Conservation (phyloP, 108 stramenopile genomes). For the Discostella pseudostelligera region DNA sequence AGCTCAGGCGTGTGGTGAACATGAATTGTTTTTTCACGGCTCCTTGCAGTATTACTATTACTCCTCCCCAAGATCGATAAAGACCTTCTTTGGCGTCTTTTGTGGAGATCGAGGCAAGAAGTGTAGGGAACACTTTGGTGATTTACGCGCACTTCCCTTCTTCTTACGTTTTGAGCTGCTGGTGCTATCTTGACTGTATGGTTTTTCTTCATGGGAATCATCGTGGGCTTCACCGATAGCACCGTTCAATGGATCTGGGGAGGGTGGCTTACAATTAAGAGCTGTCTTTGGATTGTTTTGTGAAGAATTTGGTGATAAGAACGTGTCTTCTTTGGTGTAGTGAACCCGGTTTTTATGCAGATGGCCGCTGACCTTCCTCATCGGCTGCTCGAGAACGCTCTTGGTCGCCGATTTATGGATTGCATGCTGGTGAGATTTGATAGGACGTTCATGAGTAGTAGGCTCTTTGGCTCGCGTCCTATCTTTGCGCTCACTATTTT, state of each 20-base stretch:
- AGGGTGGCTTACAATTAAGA: not conserved
- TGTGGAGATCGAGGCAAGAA: constrained; percentile 8
- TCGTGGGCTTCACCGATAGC: not conserved
- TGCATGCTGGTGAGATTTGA: too few species aligned
- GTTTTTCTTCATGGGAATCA: not conserved
- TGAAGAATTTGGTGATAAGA: not conserved
- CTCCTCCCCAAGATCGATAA: constrained; percentile 15
- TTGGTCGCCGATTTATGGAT: not conserved
- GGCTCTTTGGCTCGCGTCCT: too few species aligned
- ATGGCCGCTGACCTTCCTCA: not conserved
- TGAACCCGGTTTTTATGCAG: not conserved
- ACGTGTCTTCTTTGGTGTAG: not conserved
- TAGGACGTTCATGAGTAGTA: too few species aligned
- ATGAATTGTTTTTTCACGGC: too few species aligned
- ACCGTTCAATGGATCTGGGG: not conserved
- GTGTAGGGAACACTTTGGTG: constrained; percentile 12
- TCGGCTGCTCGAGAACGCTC: not conserved
- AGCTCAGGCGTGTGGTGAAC: too few species aligned
- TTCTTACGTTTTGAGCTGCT: constrained; percentile 5
- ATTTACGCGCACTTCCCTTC: constrained; percentile 3
- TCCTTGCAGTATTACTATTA: too few species aligned
- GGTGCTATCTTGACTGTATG: not conserved
- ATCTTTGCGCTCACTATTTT: too few species aligned
- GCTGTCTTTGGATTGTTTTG: not conserved
- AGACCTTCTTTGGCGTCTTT: constrained; percentile 23